A percentile compares a stretch with the other conserved stretches of the same genome.
Conservation (phyloP, 2,329 filamentous ascomycete species). For the Dendrostoma leiphaemia region DNA sequence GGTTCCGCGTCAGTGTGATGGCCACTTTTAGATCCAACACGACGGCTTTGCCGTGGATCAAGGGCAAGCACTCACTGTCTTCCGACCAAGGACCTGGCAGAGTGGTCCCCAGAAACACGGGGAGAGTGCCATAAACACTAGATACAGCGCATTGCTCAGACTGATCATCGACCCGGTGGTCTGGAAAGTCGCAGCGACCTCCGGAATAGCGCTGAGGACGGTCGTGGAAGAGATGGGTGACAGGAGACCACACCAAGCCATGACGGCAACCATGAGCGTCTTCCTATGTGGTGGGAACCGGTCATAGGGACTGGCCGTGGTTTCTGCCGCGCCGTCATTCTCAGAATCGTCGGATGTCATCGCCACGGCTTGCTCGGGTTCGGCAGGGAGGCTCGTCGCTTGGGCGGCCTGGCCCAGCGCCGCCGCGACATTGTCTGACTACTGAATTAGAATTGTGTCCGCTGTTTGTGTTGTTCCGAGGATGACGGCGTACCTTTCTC, state of each 20-base stretch:
- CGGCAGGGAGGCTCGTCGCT: not conserved
- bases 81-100: constrained; percentile 62
- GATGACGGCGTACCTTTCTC: not conserved
- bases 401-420: not conserved
- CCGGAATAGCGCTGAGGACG: constrained; percentile 9
- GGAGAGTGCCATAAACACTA: constrained; percentile 70
- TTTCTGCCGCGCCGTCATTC: not conserved
- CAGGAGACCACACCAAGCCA: constrained; percentile 12
- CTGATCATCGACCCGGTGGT: constrained; percentile 13
- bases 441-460: not conserved
- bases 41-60: not conserved
- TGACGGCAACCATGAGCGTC: constrained; percentile 9
- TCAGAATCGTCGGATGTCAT: constrained; percentile 3
- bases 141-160: constrained; percentile 46
- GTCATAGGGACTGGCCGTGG: constrained; percentile 1
- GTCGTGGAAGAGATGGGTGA: constrained; percentile 8
- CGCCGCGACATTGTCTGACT: not conserved
- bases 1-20: constrained; percentile 31
- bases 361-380: not conserved
- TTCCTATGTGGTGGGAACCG: constrained; percentile 7
- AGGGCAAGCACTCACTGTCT: constrained; percentile 42
- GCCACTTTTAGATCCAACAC: constrained; percentile 18
- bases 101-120: constrained; percentile 72
- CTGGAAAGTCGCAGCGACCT: constrained; percentile 5
- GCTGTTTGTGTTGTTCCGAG: too few species aligned